Base-by-base conservation (phyloP, 768 basidiomycete species). In the Lentinula sp. region DNA sequence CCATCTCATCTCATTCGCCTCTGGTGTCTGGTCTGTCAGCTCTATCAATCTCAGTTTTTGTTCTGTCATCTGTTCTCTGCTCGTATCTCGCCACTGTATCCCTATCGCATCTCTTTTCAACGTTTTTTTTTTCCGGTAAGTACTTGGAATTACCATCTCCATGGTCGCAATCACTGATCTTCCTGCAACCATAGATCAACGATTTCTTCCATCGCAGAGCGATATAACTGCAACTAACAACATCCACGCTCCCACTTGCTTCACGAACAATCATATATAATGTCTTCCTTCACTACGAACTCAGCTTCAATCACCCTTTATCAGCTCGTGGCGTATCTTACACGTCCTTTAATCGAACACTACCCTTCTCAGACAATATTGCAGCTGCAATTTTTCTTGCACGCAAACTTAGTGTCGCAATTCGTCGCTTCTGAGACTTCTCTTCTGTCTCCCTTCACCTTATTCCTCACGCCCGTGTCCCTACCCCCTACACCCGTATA, bases 401-500 rank as follows among this genome's bases (percentile, higher is more conserved):
- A 60, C 16, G 39, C 36, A 12, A 60, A 60, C 48, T 28, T 60
- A n/a, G 16, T 43, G 9, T 20, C 59, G 3, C 48, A 37, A 13
- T 52, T 60, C 49, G 36, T 49, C 36, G 12, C 49, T 33, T 13
- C 50, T 5, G 46, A 36, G n/a, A 43, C 28, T 37, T 18, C 49
- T 41, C 4, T 9, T 28, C 33, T 59, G 12, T 60, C 59, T 41
- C 59, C 59, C 6, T 60, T 60, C 41, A 60, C 59, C 23, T 28
- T 60, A 28, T 10, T 41, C 39, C 59, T 60, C 12, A 13, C 50
- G 3, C 41, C 59, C 9, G 0, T 4, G 4, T 52, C 18, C 9
- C 49, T 60, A n/a, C 59, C 59, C 39, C 49, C 50, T 43, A 52
- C 59, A 18, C 50, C 59, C 2, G 33, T 60, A 18, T 60, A 60